Conservation (phyloP, 148 eudicot genomes). For the Vaccinium darrowii region DNA sequence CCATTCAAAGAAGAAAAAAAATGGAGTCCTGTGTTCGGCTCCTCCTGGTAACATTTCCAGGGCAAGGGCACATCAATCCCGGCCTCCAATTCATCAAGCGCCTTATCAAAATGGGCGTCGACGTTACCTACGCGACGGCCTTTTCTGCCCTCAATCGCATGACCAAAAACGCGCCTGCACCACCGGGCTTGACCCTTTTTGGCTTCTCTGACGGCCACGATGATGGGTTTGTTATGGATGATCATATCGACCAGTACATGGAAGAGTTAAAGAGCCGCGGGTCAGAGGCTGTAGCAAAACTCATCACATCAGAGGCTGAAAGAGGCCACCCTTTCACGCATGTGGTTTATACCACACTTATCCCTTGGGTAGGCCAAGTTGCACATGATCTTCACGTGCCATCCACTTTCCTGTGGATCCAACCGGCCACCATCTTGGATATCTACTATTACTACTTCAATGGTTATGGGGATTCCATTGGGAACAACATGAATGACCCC, state of each 20-base stretch:
- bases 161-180: not conserved
- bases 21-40: too few relatives aligned
- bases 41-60: conserved; percentile 31
- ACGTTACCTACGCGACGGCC: conserved; percentile 44
- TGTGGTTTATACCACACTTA: conserved; percentile 35
- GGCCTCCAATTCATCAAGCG: conserved; percentile 49
- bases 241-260: conserved; percentile 6
- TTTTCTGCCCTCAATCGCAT: conserved; percentile 15
- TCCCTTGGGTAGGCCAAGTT: conserved; percentile 47
- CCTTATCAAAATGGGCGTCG: conserved; percentile 30
- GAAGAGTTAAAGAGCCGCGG: conserved; percentile 17
- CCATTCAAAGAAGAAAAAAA: not conserved
- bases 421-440: conserved; percentile 36
- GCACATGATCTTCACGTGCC: conserved; percentile 43
- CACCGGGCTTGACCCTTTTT: not conserved
- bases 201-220: conserved; percentile 43
- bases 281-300: conserved; percentile 21
- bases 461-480: not conserved
- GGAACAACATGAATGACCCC: too few relatives aligned
- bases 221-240: conserved; percentile 13
- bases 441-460: conserved; percentile 36
- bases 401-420: conserved; percentile 31
- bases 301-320: not conserved
- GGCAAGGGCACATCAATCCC: conserved; percentile 61
- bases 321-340: too few relatives aligned